phyloP scores from a whole-genome alignment of 352 stramenopile genomes.

The Pythium phragmitis region DNA sequence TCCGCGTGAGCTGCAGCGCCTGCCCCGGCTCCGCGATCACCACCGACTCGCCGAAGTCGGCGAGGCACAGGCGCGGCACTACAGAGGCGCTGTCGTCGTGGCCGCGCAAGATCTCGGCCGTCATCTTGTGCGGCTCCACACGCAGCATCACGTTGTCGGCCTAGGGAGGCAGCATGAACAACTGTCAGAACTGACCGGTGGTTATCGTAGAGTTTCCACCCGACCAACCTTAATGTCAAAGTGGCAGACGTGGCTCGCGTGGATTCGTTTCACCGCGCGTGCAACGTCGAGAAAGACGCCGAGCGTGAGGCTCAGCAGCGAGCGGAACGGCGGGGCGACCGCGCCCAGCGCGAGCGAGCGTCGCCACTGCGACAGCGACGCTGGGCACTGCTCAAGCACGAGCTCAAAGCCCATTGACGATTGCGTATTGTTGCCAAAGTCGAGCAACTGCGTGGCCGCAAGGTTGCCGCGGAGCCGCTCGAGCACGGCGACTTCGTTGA shows the following conservation, averaged over 20 bases:
- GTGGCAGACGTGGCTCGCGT: constrained; percentile 46
- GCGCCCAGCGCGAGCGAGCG: constrained; percentile 9
- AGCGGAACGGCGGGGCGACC: constrained; percentile 33
- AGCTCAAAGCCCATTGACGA: constrained; percentile 47
- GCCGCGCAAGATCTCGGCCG: constrained; percentile 24
- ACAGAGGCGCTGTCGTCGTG: constrained; percentile 27
- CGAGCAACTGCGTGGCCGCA: constrained; percentile 53
- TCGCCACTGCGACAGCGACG: constrained; percentile 50
- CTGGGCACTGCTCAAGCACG: constrained; percentile 59
- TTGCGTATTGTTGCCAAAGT: constrained; percentile 49
- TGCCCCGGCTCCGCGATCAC: constrained; percentile 1
- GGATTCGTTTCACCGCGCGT: constrained; percentile 36
- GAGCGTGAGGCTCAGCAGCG: constrained; percentile 42
- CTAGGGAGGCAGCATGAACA: constrained; percentile 18
- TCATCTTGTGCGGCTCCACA: constrained; percentile 33
- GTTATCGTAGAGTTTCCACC: neutral
- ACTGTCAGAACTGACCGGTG: neutral
- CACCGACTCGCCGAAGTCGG: constrained; percentile 73
- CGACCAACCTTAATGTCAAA: constrained; percentile 67
- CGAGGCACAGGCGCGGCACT: constrained; percentile 45
- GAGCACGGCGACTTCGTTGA: constrained; percentile 56
- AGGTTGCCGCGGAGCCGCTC: constrained; percentile 43
- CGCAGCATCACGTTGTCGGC: constrained; percentile 68
- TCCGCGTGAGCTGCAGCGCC: constrained; percentile 33
- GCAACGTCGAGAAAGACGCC: constrained; percentile 42